phyloP scores from a whole-genome alignment of 257 asterid species.

The Jaltomata sinuosa region DNA sequence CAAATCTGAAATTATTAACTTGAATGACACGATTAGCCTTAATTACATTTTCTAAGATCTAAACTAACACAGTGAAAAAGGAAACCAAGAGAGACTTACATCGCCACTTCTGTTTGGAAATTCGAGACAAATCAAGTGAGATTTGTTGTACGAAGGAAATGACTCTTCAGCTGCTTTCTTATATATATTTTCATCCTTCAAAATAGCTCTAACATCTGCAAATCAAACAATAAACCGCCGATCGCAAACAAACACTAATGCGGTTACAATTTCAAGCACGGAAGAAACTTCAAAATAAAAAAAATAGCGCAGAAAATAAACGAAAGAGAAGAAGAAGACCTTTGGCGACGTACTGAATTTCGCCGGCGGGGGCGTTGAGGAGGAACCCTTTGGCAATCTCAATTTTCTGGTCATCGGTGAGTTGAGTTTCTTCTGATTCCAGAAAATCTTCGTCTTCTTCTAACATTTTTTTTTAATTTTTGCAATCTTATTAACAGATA shows the following conservation, averaged over 20 bases:
- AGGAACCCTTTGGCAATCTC: conserved; percentile 97
- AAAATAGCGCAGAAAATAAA: not conserved
- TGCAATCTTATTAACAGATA: not conserved
- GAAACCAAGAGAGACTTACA: conserved; percentile 33
- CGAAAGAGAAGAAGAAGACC: conserved; percentile 25
- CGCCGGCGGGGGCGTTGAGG: conserved; percentile 93
- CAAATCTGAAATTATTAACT: not conserved
- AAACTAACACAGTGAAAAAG: not conserved
- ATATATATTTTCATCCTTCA: conserved; percentile 61
- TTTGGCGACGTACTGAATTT: conserved; percentile 87
- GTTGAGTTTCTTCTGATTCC: conserved; percentile 18
- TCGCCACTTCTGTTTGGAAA: conserved; percentile 91
- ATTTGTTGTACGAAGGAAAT: conserved; percentile 79
- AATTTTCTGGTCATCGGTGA: conserved; percentile 63
- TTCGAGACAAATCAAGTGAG: conserved; percentile 77
- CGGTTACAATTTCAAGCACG: not conserved
- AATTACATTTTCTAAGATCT: not conserved
- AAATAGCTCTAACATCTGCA: conserved; percentile 64
- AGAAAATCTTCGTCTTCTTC: conserved; percentile 41
- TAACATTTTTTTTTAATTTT: conserved; percentile 34
- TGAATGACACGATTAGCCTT: not conserved
- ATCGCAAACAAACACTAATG: not conserved
- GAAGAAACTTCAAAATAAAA: not conserved
- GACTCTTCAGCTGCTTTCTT: conserved; percentile 63
- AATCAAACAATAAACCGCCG: not conserved